Base-by-base conservation (phyloP, 2,329 filamentous ascomycete genomes). In the Fusarium subtropicale region DNA sequence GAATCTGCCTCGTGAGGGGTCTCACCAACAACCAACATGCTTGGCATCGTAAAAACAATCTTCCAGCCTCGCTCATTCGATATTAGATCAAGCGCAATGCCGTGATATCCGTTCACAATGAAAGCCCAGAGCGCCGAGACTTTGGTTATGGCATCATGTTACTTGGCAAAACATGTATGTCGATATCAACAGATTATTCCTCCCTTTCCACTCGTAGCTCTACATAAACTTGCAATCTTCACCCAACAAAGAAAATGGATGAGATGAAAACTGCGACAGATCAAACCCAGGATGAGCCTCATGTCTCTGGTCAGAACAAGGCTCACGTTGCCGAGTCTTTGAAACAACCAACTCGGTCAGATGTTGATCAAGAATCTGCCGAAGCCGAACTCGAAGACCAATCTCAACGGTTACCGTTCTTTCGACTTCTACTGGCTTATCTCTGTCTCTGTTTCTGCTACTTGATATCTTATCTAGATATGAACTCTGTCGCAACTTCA, bases 401-500 rank as follows among this genome's bases (percentile, higher is more conserved):
- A 5, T 58, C 53, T 1, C 56, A 58, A 24, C 56, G 56, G 0
- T 20, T 60, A 2, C 56, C 56, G 13, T 60, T 60, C 3, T 7
- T 48, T 7, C 53, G 53, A 0, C 12, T 58, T 0, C 10, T 58
- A 3, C 41, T 60, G 0, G 53, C 56, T 7, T 60, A 60, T 3
- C 9, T 41, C 7, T 60, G 56, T 5, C 53, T 60, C 0, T 60
- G 41, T 1, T 41, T 60, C 4, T 60, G 56, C 7, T 58, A 60
- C 7, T 18, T 60, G 0, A 60, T 60, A 8, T 76, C 76, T 2
- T 79, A 80, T 56, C 71, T 81, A 52, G 77, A 82, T 71, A 75
- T 82, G 64, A 76, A 78, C 24, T 71, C 75, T 20, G 75, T 81
- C 4, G 75, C 75, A 2, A 79, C 77, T 1, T 75, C 78, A 0